Evolutionary conservation across 2,329 filamentous ascomycete species (phyloP).

Genomic region (Zalaria obscura): DNA sequence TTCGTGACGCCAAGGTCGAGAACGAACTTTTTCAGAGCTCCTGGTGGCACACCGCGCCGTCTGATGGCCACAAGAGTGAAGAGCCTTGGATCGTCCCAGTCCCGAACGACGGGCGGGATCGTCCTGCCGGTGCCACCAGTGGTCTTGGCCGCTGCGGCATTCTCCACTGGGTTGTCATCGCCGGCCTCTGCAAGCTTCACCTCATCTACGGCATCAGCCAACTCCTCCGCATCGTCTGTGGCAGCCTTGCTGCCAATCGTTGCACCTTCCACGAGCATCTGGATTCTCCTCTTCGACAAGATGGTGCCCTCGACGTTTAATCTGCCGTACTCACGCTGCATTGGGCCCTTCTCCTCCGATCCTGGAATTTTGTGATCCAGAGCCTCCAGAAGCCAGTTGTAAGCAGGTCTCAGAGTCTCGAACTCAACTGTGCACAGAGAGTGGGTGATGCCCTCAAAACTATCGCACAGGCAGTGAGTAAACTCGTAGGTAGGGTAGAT

Average conservation of each 20-base stretch:
- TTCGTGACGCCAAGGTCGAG: conserved; percentile 87
- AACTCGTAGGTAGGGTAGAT: conserved; percentile 96
- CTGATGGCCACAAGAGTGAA: conserved; percentile 78
- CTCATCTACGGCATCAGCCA: conserved; percentile 19
- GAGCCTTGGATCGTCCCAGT: conserved; percentile 82
- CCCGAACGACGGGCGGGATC: conserved; percentile 49
- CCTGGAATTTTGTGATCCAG: conserved; percentile 64
- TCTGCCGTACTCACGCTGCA: conserved; percentile 80
- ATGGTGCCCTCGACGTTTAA: conserved; percentile 74
- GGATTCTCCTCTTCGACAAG: conserved; percentile 73
- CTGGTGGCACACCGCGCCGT: conserved; percentile 73
- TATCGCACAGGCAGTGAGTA: conserved; percentile 74
- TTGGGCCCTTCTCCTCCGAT: conserved; percentile 43
- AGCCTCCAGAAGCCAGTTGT: conserved; percentile 77
- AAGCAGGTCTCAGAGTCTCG: conserved; percentile 67
- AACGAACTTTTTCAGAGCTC: conserved; percentile 77
- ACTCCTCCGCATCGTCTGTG: conserved; percentile 11
- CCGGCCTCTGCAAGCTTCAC: conserved; percentile 29
- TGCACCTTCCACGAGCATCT: conserved; percentile 60
- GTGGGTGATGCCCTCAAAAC: conserved; percentile 83
- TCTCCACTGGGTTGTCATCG: conserved; percentile 15
- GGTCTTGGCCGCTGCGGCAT: conserved; percentile 9
- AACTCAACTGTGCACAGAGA: conserved; percentile 91
- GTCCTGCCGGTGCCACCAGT: conserved; percentile 10
- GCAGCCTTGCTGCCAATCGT: conserved; percentile 16